Percentiles rank a stretch among this genome's conserved stretches.
Evolutionary conservation across 106 monocot genomes (phyloP).

Genomic region (Amphibolis antarctica): DNA sequence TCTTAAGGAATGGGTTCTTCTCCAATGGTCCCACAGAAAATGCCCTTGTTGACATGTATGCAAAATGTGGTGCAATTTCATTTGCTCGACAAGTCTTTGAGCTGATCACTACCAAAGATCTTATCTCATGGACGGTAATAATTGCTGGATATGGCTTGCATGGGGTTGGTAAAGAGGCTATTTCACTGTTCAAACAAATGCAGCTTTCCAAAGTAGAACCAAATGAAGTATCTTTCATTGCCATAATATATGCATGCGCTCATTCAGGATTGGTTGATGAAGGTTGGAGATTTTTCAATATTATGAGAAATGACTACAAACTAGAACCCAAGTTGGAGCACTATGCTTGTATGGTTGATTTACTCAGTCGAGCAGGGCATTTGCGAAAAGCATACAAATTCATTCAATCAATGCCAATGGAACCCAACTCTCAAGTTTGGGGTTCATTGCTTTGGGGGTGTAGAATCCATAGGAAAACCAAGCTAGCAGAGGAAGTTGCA

Average conservation of each 20-base stretch:
- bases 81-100: slow-evolving; percentile 1
- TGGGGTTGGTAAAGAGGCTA: slow-evolving; percentile 1
- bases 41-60: slow-evolving; percentile 10
- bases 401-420: slow-evolving; percentile 57
- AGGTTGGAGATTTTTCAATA: slow-evolving; percentile 55
- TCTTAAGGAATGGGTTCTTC: slow-evolving; percentile 23
- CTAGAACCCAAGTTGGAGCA: slow-evolving; percentile 59
- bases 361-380: slow-evolving; percentile 52
- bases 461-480: slow-evolving; percentile 48
- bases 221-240: slow-evolving; percentile 36
- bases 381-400: slow-evolving; percentile 51
- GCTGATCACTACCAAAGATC: neutral
- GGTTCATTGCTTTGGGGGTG: slow-evolving; percentile 67
- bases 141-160: slow-evolving; percentile 7
- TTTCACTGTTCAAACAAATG: slow-evolving; percentile 1
- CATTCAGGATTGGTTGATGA: slow-evolving; percentile 53
- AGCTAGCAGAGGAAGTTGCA: slow-evolving; percentile 66
- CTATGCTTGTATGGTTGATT: slow-evolving; percentile 68
- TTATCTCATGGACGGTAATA: slow-evolving; percentile 8
- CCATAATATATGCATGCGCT: slow-evolving; percentile 48
- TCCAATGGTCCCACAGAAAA: slow-evolving; percentile 19
- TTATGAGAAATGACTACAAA: slow-evolving; percentile 52
- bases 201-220: slow-evolving; percentile 21
- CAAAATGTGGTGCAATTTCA: neutral
- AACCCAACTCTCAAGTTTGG: slow-evolving; percentile 58